Evolutionary conservation across 768 basidiomycete species (phyloP).

Genomic region (Lactarius hengduanensis): DNA sequence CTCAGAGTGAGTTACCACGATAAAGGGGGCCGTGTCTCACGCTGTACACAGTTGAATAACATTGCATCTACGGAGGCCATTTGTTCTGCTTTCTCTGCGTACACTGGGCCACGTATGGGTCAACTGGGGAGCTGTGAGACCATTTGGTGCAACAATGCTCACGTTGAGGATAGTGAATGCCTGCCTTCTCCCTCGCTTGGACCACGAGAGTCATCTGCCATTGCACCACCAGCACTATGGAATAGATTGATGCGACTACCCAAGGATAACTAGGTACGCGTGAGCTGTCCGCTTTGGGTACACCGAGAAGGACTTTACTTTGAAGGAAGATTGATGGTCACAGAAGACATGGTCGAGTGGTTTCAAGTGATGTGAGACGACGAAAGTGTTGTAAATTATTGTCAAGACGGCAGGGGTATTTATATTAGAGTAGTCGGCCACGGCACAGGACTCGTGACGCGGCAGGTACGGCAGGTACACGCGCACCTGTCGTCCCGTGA

Average conservation of each 20-base stretch:
- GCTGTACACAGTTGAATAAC: conserved; percentile 71
- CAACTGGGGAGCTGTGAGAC: not conserved
- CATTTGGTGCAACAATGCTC: conserved; percentile 27
- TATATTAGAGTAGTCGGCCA: not conserved
- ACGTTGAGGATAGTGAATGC: conserved; percentile 69
- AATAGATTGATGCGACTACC: conserved; percentile 54
- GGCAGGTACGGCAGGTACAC: not conserved
- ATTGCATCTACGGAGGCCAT: conserved; percentile 50
- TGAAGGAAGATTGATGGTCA: conserved; percentile 23
- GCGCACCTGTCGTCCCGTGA: too few species aligned
- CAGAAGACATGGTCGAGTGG: conserved; percentile 7
- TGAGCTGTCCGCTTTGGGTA: not conserved
- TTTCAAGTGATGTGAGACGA: not conserved
- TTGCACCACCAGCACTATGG: conserved; percentile 49
- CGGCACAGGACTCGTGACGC: not conserved
- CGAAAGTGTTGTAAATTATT: not conserved
- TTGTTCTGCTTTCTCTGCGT: conserved; percentile 64
- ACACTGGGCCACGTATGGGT: conserved; percentile 42
- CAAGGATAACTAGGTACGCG: conserved; percentile 37
- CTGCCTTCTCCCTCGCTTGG: conserved; percentile 48
- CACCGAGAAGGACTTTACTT: conserved; percentile 17
- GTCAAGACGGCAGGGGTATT: not conserved
- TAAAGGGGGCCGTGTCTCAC: conserved; percentile 38
- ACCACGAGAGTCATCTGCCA: conserved; percentile 49
- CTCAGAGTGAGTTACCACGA: not conserved